Evolutionary conservation across 176 grass and related monocot species (phyloP).

Genomic region (Bothriochloa decipiens): DNA sequence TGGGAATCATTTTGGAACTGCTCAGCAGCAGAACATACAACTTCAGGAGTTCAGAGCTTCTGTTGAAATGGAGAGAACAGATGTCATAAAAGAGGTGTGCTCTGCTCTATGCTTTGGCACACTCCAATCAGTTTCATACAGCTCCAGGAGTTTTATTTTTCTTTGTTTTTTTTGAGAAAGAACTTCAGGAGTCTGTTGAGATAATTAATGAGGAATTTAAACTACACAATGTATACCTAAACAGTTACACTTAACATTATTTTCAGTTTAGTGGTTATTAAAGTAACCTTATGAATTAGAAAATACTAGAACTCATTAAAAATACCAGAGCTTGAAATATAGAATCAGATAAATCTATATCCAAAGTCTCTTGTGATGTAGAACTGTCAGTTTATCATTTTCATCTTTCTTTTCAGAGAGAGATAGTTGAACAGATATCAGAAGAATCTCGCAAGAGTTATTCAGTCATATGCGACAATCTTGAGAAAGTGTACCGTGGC

Average conservation of each 20-base stretch:
- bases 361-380: neutral
- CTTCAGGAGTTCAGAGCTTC: slow-evolving; percentile 58
- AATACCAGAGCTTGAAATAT: neutral
- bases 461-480: slow-evolving; percentile 75
- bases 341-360: neutral
- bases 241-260: neutral
- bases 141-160: neutral
- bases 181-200: neutral
- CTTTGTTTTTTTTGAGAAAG: neutral
- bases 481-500: slow-evolving; percentile 75
- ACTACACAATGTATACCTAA: neutral
- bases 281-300: neutral
- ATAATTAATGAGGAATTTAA: neutral
- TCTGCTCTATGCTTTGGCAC: neutral
- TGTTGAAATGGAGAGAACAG: slow-evolving; percentile 53
- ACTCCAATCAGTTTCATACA: neutral
- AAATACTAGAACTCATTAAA: neutral
- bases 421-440: slow-evolving; percentile 61
- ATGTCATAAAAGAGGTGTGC: slow-evolving; percentile 67
- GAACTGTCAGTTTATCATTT: neutral
- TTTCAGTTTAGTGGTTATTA: neutral
- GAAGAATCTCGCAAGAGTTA: slow-evolving; percentile 42
- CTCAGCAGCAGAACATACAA: slow-evolving; percentile 41
- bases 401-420: slow-evolving; percentile 56
- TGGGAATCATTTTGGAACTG: slow-evolving; percentile 29